These are phyloP conservation scores for Colletotrichum graminicola DNA, from an alignment of 2,329 filamentous ascomycete species.

Conservation along the genomic window DNA sequence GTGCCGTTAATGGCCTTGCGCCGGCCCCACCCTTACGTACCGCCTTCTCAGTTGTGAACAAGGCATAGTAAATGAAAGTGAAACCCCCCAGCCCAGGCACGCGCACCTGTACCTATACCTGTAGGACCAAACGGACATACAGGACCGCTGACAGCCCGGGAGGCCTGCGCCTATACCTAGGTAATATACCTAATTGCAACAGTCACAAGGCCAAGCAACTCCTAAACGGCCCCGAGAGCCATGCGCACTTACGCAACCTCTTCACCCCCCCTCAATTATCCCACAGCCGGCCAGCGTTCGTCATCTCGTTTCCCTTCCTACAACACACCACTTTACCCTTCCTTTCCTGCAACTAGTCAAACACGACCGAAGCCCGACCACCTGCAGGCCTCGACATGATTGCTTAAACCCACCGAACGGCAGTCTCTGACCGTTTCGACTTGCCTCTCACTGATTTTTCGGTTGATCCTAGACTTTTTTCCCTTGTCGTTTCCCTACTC, in stretches of 20 bases:
- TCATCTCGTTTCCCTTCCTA: background rate
- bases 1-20: constrained; percentile 9
- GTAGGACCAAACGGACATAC: constrained; percentile 27
- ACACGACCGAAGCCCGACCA: constrained; percentile 2
- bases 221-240: background rate
- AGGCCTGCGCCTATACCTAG: constrained; percentile 7
- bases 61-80: constrained; percentile 14
- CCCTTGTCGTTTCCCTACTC: background rate
- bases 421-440: constrained; percentile 27
- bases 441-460: too few species aligned
- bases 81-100: background rate
- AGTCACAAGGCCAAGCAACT: constrained; percentile 8
- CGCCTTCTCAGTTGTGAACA: background rate
- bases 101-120: background rate
- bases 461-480: background rate
- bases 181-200: background rate
- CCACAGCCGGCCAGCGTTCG: background rate
- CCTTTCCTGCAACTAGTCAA: constrained; percentile 14
- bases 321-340: background rate
- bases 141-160: constrained; percentile 24
- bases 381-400: constrained; percentile 24
- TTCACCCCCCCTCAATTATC: background rate
- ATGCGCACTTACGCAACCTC: background rate
- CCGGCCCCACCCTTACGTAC: constrained; percentile 14
- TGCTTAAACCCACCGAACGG: constrained; percentile 26